Evolutionary conservation across 768 basidiomycete genomes (phyloP), one percentile per base, ranked within the genome.

Genomic region (Boletus sensibilis): DNA sequence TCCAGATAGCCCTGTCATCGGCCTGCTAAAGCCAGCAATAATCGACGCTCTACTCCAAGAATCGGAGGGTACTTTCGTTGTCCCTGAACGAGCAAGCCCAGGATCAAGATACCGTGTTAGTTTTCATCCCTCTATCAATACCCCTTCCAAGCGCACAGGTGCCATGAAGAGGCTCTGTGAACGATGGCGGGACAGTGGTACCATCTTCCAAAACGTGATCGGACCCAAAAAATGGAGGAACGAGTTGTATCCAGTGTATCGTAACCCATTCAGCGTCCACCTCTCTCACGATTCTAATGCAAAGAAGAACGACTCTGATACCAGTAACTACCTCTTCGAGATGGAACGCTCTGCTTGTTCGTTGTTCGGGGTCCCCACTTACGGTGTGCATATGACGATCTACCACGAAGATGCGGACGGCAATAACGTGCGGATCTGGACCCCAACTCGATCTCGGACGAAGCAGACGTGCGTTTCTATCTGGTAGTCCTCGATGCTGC

Each of bases 261-360:
- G 77, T 13, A 79, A 85, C 61, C 88, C 90, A 2, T 86, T 91
- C 63, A 84, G 85, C 10, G 64, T 68, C 31, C 68, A 64, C 56
- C 70, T 81, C 66, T 78, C 77, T 52, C 61, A 52, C 59, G 73
- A 53, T 41, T 60, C 40, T 45, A 61, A 65, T 33, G 51, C 73
- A 31, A 72, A 66, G 25, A 69, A 66, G 25, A 71, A 66, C 5
- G 70, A 70, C 35, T 71, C 67, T 16, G 67, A 72, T 37, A 57
- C 60, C 16, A 60, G 77, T 18, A 91, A 93, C 68, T 90, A 80
- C 55, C 91, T 83, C 21, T 97, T 98, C 71, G 82, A 86, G 69
- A 82, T 98, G 81, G 97, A 98, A 71, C 82, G 96, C 39, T 79
- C 91, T 1, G 94, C 93, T 3, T 93, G 91, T 68, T 82, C 88